A percentile compares a stretch with the other conserved stretches of the same genome.
These are phyloP conservation scores for Yarrowia deformans DNA, from an alignment of 805 yeast genomes.

Conservation along the genomic window DNA sequence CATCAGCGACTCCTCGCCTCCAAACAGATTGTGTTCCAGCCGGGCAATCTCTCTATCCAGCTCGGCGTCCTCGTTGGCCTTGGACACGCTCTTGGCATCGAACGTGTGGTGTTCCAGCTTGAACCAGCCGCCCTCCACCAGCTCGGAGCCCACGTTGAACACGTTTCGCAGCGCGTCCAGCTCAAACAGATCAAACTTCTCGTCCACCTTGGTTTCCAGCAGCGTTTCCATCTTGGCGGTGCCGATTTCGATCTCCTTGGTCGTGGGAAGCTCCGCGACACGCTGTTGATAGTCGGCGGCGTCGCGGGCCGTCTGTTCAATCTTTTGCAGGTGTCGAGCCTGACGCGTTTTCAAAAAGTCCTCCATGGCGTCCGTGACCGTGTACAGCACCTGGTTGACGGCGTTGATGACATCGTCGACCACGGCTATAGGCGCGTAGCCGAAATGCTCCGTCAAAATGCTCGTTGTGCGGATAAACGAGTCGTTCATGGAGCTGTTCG, in stretches of 20 bases:
- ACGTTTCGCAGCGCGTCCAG: slow-evolving; percentile 80
- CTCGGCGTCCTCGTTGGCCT: slow-evolving; percentile 28
- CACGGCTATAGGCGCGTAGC: slow-evolving; percentile 79
- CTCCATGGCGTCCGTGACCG: slow-evolving; percentile 81
- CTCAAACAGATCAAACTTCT: slow-evolving; percentile 85
- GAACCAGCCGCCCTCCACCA: slow-evolving; percentile 70
- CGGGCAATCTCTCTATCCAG: slow-evolving; percentile 42
- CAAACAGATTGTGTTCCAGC: slow-evolving; percentile 42
- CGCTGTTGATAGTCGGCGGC: slow-evolving; percentile 41
- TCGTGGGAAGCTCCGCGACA: slow-evolving; percentile 37
- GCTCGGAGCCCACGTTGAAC: slow-evolving; percentile 69
- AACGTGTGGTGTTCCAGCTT: slow-evolving; percentile 68
- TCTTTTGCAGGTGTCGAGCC: slow-evolving; percentile 44
- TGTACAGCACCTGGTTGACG: slow-evolving; percentile 82
- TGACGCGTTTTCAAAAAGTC: slow-evolving; percentile 59
- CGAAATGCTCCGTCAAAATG: slow-evolving; percentile 83
- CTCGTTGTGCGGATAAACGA: slow-evolving; percentile 51
- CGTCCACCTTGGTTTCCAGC: slow-evolving; percentile 76
- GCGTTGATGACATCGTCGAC: slow-evolving; percentile 89
- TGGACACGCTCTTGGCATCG: slow-evolving; percentile 27
- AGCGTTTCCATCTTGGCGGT: slow-evolving; percentile 80
- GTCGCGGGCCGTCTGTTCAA: slow-evolving; percentile 42
- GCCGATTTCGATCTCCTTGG: slow-evolving; percentile 70
- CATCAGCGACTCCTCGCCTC: slow-evolving; percentile 32
- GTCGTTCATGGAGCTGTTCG: slow-evolving; percentile 17